Conservation (phyloP, 2,329 filamentous ascomycete genomes). For the Cladosporium phlei region DNA sequence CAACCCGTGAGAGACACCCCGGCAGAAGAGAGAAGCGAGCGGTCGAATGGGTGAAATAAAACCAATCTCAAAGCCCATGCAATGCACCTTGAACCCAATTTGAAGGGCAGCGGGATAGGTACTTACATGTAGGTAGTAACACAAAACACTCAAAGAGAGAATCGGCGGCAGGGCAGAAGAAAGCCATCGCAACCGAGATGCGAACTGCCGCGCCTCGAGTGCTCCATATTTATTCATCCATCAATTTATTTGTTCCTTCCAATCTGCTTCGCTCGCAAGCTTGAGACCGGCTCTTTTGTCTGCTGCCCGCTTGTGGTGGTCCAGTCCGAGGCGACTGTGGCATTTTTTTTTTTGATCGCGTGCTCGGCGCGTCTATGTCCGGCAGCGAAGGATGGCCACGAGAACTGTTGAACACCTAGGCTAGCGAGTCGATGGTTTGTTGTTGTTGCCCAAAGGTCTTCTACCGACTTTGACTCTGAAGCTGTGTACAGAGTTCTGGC, state of each 20-base stretch:
- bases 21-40: no score
- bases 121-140: no score
- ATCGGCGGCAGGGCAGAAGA: not conserved
- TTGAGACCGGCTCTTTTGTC: no score
- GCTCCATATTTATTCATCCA: no score
- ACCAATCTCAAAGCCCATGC: slow-evolving; percentile 1
- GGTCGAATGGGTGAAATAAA: not conserved
- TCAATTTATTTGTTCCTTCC: no score
- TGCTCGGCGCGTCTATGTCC: slow-evolving; percentile 6
- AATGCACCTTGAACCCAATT: not conserved
- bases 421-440: not conserved
- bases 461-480: no score
- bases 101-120: no score
- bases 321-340: no score
- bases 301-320: no score
- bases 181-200: not conserved
- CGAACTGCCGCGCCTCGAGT: slow-evolving; percentile 1
- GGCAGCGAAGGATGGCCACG: slow-evolving; percentile 5
- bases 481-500: not conserved
- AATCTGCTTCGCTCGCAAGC: no score
- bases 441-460: not conserved
- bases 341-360: no score
- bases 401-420: not conserved
- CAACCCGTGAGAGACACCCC: no score
- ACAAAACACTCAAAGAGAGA: not conserved